These are phyloP conservation scores for Oidiodendron maius DNA, from an alignment of 495 filamentous ascomycete species.

Conservation along the genomic window DNA sequence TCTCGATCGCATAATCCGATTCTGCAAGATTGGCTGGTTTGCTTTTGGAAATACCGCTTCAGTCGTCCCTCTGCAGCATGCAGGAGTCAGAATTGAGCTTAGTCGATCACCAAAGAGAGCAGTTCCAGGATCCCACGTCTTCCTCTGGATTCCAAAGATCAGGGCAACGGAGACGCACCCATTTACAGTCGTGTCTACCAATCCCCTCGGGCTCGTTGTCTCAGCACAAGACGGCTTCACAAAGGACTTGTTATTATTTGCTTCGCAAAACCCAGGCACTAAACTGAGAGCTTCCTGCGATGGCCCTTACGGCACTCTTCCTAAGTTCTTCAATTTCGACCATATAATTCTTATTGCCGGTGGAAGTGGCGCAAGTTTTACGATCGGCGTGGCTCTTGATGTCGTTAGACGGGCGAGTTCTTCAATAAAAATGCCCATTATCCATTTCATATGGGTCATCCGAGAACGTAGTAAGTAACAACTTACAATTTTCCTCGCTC, in stretches of 20 bases:
- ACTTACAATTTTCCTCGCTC: background rate
- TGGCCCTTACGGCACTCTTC: slow-evolving; percentile 52
- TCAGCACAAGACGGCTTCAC: slow-evolving; percentile 54
- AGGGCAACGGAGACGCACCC: slow-evolving; percentile 52
- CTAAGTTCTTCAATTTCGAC: slow-evolving; percentile 48
- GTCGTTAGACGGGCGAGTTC: slow-evolving; percentile 37
- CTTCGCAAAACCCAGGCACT: slow-evolving; percentile 37
- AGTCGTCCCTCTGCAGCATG: slow-evolving; percentile 46
- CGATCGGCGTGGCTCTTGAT: slow-evolving; percentile 44
- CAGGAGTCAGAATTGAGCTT: slow-evolving; percentile 48
- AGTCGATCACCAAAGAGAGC: slow-evolving; percentile 35
- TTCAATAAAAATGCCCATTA: slow-evolving; percentile 30
- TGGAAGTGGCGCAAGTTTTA: slow-evolving; percentile 52
- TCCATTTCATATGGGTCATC: slow-evolving; percentile 48
- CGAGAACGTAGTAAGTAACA: slow-evolving; percentile 39
- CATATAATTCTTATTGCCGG: slow-evolving; percentile 53
- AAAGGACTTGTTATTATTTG: slow-evolving; percentile 41
- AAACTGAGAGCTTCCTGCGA: slow-evolving; percentile 45
- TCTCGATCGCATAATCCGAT: slow-evolving; percentile 44
- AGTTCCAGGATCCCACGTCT: slow-evolving; percentile 51
- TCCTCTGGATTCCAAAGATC: slow-evolving; percentile 52
- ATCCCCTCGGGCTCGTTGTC: slow-evolving; percentile 46
- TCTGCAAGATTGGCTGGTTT: slow-evolving; percentile 38
- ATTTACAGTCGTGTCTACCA: slow-evolving; percentile 50
- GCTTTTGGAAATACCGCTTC: slow-evolving; percentile 48